A percentile compares a stretch with the other conserved stretches of the same genome.
phyloP scores from a whole-genome alignment of 352 stramenopile genomes.

The Saprolegnia diclina region DNA sequence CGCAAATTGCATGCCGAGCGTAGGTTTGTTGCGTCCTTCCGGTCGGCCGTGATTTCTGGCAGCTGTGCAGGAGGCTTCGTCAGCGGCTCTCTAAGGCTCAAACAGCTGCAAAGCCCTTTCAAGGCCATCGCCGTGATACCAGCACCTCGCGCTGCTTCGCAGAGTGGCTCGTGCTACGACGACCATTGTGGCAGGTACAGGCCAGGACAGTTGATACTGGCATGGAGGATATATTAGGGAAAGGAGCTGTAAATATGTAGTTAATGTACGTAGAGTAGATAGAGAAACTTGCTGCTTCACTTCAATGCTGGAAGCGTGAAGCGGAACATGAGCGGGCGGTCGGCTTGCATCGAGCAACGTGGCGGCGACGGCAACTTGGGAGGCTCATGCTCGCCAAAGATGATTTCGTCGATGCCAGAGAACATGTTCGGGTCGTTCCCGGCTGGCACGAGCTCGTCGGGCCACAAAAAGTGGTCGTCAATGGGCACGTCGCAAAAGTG shows the following conservation, averaged over 20 bases:
- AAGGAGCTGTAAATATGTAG: not conserved
- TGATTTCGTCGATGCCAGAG: not conserved
- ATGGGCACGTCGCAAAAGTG: not conserved
- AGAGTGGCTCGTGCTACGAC: too few species aligned
- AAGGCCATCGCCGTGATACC: too few species aligned
- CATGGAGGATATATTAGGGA: not conserved
- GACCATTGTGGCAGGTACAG: too few species aligned
- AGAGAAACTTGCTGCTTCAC: not conserved
- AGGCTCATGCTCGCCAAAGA: not conserved
- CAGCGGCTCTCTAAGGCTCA: too few species aligned
- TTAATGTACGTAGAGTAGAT: not conserved
- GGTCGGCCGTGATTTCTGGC: too few species aligned
- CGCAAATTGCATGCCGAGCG: too few species aligned
- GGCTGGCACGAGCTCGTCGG: not conserved
- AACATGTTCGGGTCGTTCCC: not conserved
- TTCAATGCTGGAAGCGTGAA: not conserved
- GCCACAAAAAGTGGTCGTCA: not conserved
- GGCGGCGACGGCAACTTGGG: conserved; percentile 1
- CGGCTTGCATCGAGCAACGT: not conserved
- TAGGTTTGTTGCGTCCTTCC: too few species aligned
- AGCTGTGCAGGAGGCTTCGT: too few species aligned
- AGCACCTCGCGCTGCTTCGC: too few species aligned
- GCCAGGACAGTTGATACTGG: too few species aligned
- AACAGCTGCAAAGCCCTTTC: too few species aligned
- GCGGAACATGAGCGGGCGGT: not conserved